Evolutionary conservation across 2,329 filamentous ascomycete genomes (phyloP).

Genomic region (Botrytis squamosa): DNA sequence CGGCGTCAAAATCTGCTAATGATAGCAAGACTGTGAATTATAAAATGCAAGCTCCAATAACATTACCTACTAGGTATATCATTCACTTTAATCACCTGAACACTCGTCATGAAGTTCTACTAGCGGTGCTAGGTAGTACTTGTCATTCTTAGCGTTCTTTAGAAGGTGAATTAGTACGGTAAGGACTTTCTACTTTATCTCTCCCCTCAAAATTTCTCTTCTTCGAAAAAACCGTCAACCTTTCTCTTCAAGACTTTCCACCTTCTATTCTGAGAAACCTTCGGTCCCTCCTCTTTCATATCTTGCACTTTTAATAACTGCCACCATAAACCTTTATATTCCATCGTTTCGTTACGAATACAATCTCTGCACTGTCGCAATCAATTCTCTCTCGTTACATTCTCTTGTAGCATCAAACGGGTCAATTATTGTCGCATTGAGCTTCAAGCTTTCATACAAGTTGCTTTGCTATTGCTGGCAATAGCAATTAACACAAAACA

Average conservation of each 20-base stretch:
- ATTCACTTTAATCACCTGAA: not conserved
- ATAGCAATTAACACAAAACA: not conserved
- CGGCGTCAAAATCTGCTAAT: not conserved
- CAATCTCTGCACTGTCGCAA: not conserved
- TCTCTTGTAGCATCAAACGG: conserved; percentile 6
- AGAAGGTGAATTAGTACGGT: not conserved
- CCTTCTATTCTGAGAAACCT: not conserved
- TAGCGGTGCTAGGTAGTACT: not conserved
- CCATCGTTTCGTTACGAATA: too few species aligned
- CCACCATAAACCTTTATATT: not conserved
- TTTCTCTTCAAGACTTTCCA: not conserved
- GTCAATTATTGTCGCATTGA: not conserved
- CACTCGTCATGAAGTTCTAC: not conserved
- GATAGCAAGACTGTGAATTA: too few species aligned
- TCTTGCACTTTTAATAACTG: not conserved
- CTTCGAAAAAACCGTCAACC: not conserved
- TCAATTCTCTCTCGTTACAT: conserved; percentile 12
- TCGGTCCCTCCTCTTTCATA: not conserved
- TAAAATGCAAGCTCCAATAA: not conserved
- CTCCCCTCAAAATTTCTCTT: too few species aligned
- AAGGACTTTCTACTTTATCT: not conserved
- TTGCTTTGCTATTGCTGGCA: conserved; percentile 9
- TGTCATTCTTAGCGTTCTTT: not conserved
- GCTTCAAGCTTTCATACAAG: conserved; percentile 8
- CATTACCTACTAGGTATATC: not conserved